Evolutionary conservation across 768 basidiomycete genomes (phyloP).

Genomic region (Tubosaeta sp.): DNA sequence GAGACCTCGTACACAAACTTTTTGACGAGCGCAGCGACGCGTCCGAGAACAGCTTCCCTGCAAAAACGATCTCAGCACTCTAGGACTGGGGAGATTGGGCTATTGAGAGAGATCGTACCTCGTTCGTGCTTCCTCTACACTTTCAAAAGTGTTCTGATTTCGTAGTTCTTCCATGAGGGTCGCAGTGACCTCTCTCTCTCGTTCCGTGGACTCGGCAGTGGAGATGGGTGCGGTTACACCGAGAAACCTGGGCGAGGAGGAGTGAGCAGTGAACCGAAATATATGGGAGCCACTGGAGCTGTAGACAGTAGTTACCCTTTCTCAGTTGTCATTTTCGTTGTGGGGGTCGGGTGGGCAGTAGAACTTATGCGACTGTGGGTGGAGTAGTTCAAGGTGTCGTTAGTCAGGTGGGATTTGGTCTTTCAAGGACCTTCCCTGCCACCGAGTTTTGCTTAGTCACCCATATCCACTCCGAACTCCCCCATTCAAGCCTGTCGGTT

Average conservation of each 20-base stretch:
- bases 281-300: constrained; percentile 3
- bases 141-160: constrained; percentile 84
- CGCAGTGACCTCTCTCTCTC: constrained; percentile 77
- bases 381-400: constrained; percentile 9
- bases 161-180: constrained; percentile 90
- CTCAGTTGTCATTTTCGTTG: constrained; percentile 38
- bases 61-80: constrained; percentile 20
- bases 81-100: constrained; percentile 1
- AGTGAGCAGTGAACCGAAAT: constrained; percentile 10
- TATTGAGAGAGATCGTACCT: constrained; percentile 49
- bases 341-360: constrained; percentile 2
- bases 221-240: constrained; percentile 89
- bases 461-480: not conserved
- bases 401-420: constrained; percentile 12
- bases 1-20: constrained; percentile 87
- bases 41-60: constrained; percentile 92
- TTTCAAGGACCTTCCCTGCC: constrained; percentile 8
- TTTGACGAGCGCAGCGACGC: constrained; percentile 84
- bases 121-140: constrained; percentile 78
- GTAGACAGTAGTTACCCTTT: constrained; percentile 30
- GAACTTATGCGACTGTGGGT: constrained; percentile 8
- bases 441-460: constrained; percentile 24
- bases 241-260: constrained; percentile 47
- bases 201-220: constrained; percentile 62
- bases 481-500: not conserved